Conservation (phyloP, 1,284 basidiomycete species). For the Cryptococcus sp. region DNA sequence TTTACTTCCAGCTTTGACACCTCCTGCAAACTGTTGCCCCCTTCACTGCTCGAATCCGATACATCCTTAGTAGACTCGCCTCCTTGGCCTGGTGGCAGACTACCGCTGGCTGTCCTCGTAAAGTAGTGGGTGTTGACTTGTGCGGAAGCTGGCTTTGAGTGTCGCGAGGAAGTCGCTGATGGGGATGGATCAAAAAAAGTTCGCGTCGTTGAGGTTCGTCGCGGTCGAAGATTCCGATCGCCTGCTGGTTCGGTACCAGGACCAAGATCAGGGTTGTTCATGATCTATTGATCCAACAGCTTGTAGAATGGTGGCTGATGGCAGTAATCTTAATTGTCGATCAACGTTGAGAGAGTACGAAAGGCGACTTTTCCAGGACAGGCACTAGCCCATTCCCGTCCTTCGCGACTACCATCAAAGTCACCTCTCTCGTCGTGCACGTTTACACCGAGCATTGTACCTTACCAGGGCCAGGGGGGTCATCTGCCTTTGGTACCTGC, state of each 20-base stretch:
- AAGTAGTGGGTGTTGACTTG: background rate
- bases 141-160: background rate
- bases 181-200: background rate
- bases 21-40: background rate
- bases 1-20: slow-evolving; percentile 19
- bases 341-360: background rate
- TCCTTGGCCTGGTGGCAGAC: background rate
- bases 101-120: background rate
- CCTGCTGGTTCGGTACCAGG: no score
- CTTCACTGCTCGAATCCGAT: background rate
- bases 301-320: background rate
- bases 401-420: background rate
- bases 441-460: no score
- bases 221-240: no score
- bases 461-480: background rate
- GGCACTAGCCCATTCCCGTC: background rate
- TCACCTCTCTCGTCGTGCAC: background rate
- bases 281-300: background rate
- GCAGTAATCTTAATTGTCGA: background rate
- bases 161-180: background rate
- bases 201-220: background rate
- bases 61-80: background rate
- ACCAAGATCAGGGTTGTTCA: no score
- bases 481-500: background rate
- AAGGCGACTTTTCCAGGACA: background rate